phyloP scores from a whole-genome alignment of 2,329 filamentous ascomycete species.

The Aspergillus sojae region DNA sequence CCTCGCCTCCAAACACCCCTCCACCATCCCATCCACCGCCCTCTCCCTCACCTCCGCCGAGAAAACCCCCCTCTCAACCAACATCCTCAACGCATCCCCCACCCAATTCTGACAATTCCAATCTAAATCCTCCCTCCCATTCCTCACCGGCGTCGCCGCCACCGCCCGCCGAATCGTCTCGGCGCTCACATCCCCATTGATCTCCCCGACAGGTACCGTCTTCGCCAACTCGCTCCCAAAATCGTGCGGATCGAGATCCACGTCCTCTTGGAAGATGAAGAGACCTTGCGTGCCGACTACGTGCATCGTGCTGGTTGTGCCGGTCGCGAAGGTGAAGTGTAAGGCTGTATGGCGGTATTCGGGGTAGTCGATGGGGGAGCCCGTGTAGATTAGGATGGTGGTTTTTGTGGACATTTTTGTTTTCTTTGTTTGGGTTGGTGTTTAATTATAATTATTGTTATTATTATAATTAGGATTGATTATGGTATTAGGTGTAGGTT shows the following conservation, averaged over 20 bases:
- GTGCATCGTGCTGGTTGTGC: constrained; percentile 25
- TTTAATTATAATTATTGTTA: too few species aligned
- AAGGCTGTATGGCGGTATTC: constrained; percentile 36
- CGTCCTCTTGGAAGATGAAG: constrained; percentile 25
- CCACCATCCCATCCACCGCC: constrained; percentile 31
- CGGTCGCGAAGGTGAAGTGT: constrained; percentile 24
- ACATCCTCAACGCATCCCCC: constrained; percentile 27
- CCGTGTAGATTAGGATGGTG: constrained; percentile 30
- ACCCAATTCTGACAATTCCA: constrained; percentile 40
- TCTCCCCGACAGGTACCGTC: constrained; percentile 20
- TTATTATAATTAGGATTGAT: too few species aligned
- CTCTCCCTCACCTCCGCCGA: constrained; percentile 17
- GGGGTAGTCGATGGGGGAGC: constrained; percentile 32
- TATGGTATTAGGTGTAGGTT: too few species aligned
- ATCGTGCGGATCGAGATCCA: constrained; percentile 14
- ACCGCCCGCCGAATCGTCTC: constrained; percentile 23
- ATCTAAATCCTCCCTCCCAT: constrained; percentile 26
- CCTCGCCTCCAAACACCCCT: constrained; percentile 30
- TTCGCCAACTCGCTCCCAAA: constrained; percentile 17
- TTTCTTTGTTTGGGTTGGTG: too few species aligned
- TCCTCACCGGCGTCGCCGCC: constrained; percentile 25
- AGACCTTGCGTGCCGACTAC: constrained; percentile 30
- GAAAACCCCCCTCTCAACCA: constrained; percentile 27
- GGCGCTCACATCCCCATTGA: constrained; percentile 13
- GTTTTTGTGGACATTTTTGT: constrained; percentile 16